Conservation (phyloP, 257 asterid genomes). For the Nicotiana tabacum region DNA sequence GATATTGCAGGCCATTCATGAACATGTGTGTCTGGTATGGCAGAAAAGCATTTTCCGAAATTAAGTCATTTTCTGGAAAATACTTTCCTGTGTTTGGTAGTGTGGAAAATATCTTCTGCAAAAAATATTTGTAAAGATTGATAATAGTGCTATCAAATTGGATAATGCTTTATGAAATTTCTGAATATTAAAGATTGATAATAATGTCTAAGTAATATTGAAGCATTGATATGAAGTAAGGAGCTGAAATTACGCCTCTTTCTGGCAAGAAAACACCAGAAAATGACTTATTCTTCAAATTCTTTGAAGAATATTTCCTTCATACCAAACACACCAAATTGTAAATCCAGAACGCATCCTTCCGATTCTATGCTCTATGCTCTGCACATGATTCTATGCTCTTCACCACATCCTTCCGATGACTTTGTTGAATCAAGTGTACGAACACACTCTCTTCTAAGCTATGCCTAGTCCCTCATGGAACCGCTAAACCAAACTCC, state of each 20-base stretch:
- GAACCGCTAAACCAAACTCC: background rate
- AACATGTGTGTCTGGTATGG: background rate
- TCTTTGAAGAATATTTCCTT: background rate
- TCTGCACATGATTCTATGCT: background rate
- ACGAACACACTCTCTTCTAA: background rate
- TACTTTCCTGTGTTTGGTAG: background rate
- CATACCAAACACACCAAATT: background rate
- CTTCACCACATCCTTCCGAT: background rate
- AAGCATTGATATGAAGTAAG: background rate
- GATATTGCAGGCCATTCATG: background rate
- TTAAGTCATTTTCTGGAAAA: background rate
- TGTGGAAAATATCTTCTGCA: background rate
- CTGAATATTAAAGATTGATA: background rate
- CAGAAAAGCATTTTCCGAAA: background rate
- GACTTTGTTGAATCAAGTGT: background rate
- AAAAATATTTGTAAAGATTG: background rate
- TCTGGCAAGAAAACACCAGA: background rate
- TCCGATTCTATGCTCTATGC: no score
- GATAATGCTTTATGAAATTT: background rate
- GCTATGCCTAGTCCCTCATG: background rate
- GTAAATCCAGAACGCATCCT: background rate
- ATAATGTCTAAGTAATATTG: background rate
- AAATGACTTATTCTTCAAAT: background rate
- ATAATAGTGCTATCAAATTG: background rate
- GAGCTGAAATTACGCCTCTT: background rate